A percentile compares a stretch with the other conserved stretches of the same genome.
phyloP scores from a whole-genome alignment of 306 rosid species.

The Trichosanthes truncata region DNA sequence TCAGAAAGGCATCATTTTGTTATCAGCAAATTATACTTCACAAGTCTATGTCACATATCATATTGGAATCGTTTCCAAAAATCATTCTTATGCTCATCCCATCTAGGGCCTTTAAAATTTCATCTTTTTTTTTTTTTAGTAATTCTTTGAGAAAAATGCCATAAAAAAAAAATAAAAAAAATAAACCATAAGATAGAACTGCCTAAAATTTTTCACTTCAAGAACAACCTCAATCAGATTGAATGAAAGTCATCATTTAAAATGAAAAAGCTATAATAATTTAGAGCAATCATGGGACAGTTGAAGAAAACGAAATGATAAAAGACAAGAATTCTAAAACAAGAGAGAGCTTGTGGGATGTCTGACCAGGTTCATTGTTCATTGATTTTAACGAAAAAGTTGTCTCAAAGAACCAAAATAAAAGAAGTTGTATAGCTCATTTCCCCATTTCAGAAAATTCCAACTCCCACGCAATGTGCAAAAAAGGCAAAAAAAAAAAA shows the following conservation, averaged over 20 bases:
- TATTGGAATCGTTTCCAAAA: neutral
- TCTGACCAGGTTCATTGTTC: neutral
- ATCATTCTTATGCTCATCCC: neutral
- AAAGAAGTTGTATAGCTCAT: neutral
- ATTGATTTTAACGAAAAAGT: neutral
- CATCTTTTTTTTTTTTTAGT: neutral
- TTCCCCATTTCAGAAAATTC: conserved; percentile 7
- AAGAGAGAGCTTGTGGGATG: neutral
- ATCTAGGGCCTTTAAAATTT: neutral
- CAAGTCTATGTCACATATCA: neutral
- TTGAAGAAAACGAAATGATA: neutral
- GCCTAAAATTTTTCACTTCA: neutral
- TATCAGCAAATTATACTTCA: neutral
- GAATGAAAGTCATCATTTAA: neutral
- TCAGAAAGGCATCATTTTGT: neutral
- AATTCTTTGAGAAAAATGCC: neutral
- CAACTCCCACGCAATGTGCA: conserved; percentile 5
- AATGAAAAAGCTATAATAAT: neutral
- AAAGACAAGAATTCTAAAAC: neutral
- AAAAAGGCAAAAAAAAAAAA: neutral
- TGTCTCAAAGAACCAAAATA: neutral
- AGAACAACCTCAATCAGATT: neutral
- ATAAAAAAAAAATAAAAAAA: neutral
- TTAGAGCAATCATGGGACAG: neutral
- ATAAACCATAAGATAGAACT: neutral